Base-by-base conservation (phyloP, 139 green algal genomes). In the Chlorella ohadii region DNA sequence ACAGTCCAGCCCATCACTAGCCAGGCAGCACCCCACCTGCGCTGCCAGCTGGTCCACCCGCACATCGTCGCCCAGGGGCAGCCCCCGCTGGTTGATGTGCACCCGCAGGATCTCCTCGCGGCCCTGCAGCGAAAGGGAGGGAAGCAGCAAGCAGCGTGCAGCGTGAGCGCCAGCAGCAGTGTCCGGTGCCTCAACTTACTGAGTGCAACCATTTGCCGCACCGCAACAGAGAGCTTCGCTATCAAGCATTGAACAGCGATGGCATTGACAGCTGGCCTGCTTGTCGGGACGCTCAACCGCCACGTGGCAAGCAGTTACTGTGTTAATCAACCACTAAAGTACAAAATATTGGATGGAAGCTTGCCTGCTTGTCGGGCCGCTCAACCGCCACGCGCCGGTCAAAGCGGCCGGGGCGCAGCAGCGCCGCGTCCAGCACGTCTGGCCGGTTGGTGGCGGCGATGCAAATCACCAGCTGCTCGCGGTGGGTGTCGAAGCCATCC, bases 391-490 rank as follows among this genome's bases (percentile, higher is more conserved):
- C 93, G 1, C 93, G 68, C 25, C 95, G 87, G 87, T 98, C 95
- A 85, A 98, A 98, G 41, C 95, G 87, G 3, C 95, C 95, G 0
- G 95, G 92, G 7, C 95, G 85, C 63, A 97, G 89, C 79, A 98
- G 90, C 61, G 95, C 95, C 9, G 89, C 78, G 79, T 98, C 95
- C 73, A 98, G 82, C 66, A 98, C 95, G 86, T 98, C 95, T 12
- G 94, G 83, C n/a, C 94, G 90, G 91, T 98, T 98, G 77, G 95
- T 98, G 44, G 95, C 95, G 0, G 95, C 95, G 11, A 98, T 92
- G 87, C 91, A 96, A 82, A 98, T 96, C n/a, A 98, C 93, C 1
- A 91, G 72, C 19, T 89, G 82, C 38, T 87, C 84, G 22, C 79
- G 79, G 63, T 88, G 72, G 17, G 66, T 91, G 66, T 96, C 91